A percentile compares a stretch with the other conserved stretches of the same genome.
These are phyloP conservation scores for Gossypium anomalum DNA, from an alignment of 345 rosid genomes.

Conservation along the genomic window DNA sequence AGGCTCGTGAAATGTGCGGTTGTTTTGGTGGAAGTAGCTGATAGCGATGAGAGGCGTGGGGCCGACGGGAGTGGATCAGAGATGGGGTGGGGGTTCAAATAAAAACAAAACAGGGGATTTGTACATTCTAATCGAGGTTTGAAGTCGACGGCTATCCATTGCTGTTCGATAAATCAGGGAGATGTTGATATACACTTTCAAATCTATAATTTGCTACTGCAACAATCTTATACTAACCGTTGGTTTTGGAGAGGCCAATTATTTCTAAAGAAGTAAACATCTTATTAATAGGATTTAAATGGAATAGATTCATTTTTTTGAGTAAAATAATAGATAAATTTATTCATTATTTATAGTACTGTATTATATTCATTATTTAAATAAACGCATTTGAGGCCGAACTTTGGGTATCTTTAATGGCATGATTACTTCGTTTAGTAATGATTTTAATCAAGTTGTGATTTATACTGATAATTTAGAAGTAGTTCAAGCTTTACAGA, in stretches of 20 bases:
- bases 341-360: too few species aligned
- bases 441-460: too few species aligned
- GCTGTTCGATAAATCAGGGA: not conserved
- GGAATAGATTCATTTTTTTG: too few species aligned
- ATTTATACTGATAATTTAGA: too few species aligned
- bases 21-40: not conserved
- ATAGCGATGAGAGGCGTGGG: not conserved
- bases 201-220: not conserved
- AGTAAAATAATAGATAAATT: too few species aligned
- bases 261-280: too few species aligned
- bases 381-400: too few species aligned
- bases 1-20: not conserved
- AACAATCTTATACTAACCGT: not conserved
- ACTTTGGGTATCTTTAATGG: too few species aligned
- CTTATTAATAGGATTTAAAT: too few species aligned
- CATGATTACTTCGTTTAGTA: too few species aligned
- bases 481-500: too few species aligned
- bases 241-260: not conserved
- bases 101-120: not conserved
- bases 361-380: too few species aligned
- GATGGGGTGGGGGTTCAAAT: not conserved
- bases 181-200: not conserved
- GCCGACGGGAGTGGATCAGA: not conserved
- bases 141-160: not conserved
- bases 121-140: not conserved